Evolutionary conservation across 768 basidiomycete genomes (phyloP).

Genomic region (Leccinum longicurvipes): DNA sequence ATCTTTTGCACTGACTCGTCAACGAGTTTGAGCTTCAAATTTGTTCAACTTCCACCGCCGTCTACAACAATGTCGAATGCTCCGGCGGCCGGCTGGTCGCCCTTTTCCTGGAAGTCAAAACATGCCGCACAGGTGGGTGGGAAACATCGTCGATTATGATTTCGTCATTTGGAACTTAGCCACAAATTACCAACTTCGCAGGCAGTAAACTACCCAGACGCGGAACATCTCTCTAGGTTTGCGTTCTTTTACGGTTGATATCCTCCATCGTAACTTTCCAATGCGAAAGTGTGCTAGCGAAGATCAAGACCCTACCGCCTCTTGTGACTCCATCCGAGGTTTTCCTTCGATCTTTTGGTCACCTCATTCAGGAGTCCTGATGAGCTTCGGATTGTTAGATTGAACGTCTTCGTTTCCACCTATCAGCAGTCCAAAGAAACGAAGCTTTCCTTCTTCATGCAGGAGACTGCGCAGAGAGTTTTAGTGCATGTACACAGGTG

Average conservation of each 20-base stretch:
- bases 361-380: slow-evolving; percentile 28
- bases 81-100: slow-evolving; percentile 49
- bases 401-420: slow-evolving; percentile 77
- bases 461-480: slow-evolving; percentile 97
- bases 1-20: not conserved
- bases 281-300: slow-evolving; percentile 62
- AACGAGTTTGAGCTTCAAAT: not conserved
- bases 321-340: slow-evolving; percentile 94
- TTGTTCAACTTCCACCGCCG: not conserved
- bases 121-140: slow-evolving; percentile 74
- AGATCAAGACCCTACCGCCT: slow-evolving; percentile 78
- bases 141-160: slow-evolving; percentile 5
- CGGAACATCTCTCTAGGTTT: slow-evolving; percentile 55
- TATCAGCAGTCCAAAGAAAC: slow-evolving; percentile 76
- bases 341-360: slow-evolving; percentile 23
- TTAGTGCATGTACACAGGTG: slow-evolving; percentile 86
- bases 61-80: slow-evolving; percentile 9
- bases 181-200: slow-evolving; percentile 24
- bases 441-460: slow-evolving; percentile 95
- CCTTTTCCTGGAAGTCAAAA: slow-evolving; percentile 77
- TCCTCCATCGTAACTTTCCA: not conserved
- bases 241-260: slow-evolving; percentile 10
- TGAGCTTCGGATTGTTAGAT: slow-evolving; percentile 44
- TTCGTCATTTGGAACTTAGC: not conserved
- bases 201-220: slow-evolving; percentile 72